phyloP scores from a whole-genome alignment of 2,329 filamentous ascomycete genomes.

The Aaosphaeria arxii region DNA sequence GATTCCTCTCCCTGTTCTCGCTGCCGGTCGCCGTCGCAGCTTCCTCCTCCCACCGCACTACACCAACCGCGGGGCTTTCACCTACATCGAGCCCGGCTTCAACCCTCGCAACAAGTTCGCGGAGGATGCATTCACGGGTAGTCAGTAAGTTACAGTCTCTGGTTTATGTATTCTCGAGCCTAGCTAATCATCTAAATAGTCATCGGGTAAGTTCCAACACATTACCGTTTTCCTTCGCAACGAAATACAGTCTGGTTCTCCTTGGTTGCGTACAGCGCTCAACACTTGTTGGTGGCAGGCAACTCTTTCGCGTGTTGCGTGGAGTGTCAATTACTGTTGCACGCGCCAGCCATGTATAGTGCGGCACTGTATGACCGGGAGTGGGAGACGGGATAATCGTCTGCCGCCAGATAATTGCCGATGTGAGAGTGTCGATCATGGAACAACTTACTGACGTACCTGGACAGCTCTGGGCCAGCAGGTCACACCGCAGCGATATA shows the following conservation, averaged over 20 bases:
- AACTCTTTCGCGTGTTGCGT: too few relatives aligned
- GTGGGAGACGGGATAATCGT: too few relatives aligned
- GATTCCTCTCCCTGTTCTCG: slow-evolving; percentile 70
- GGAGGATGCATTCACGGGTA: slow-evolving; percentile 88
- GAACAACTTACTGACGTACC: slow-evolving; percentile 19
- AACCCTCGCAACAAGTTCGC: slow-evolving; percentile 30
- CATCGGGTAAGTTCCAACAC: slow-evolving; percentile 30
- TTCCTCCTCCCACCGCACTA: slow-evolving; percentile 60
- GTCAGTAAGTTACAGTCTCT: slow-evolving; percentile 63
- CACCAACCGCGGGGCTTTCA: slow-evolving; percentile 39
- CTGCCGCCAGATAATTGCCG: too few relatives aligned
- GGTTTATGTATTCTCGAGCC: neutral
- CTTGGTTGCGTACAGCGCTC: too few relatives aligned
- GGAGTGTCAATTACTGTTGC: too few relatives aligned
- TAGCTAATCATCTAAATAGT: slow-evolving; percentile 28
- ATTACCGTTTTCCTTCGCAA: neutral
- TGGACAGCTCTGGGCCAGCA: slow-evolving; percentile 81
- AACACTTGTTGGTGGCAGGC: too few relatives aligned
- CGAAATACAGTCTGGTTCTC: too few relatives aligned
- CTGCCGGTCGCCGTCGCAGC: slow-evolving; percentile 72
- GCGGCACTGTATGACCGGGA: too few relatives aligned
- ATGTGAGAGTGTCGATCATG: too few relatives aligned
- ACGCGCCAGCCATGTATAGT: too few relatives aligned
- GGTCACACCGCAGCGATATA: slow-evolving; percentile 98
- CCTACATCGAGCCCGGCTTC: slow-evolving; percentile 34